These are phyloP conservation scores for Naegleria fowleri DNA, from an alignment of 208 protist genomes.

Conservation along the genomic window DNA sequence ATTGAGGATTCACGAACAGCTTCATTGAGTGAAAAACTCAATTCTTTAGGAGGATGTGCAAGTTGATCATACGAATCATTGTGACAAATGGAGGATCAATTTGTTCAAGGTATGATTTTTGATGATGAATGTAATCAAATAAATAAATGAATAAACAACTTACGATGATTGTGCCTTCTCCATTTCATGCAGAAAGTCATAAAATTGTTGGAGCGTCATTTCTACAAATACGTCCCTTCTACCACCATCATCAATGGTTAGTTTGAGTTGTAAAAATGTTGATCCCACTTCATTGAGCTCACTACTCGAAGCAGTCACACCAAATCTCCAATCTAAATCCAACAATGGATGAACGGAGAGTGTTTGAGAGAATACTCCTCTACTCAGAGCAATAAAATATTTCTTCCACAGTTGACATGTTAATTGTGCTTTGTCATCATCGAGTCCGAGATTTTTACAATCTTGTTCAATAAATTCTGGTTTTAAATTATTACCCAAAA, in stretches of 20 bases:
- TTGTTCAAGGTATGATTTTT: too few species aligned
- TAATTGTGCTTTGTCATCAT: neutral
- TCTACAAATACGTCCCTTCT: slow-evolving; percentile 1
- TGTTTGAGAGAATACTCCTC: neutral
- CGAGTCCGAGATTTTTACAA: neutral
- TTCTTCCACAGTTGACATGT: neutral
- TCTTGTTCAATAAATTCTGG: neutral
- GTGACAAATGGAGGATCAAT: too few species aligned
- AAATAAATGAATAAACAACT: neutral
- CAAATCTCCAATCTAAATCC: slow-evolving; percentile 31
- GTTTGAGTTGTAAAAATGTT: slow-evolving; percentile 23
- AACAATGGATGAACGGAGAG: neutral
- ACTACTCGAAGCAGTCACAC: neutral
- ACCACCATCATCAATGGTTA: neutral
- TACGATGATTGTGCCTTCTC: slow-evolving; percentile 4
- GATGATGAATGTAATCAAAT: too few species aligned
- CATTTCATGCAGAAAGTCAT: slow-evolving; percentile 23
- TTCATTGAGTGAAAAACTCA: neutral
- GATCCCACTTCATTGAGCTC: neutral
- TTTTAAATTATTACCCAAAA: neutral
- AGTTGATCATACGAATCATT: too few species aligned
- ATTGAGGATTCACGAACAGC: too few species aligned
- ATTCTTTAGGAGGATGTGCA: neutral
- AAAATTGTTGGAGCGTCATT: slow-evolving; percentile 18
- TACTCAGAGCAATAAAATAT: neutral